These are phyloP conservation scores for Closterium sp. DNA, from an alignment of 139 green algal species.

Conservation along the genomic window DNA sequence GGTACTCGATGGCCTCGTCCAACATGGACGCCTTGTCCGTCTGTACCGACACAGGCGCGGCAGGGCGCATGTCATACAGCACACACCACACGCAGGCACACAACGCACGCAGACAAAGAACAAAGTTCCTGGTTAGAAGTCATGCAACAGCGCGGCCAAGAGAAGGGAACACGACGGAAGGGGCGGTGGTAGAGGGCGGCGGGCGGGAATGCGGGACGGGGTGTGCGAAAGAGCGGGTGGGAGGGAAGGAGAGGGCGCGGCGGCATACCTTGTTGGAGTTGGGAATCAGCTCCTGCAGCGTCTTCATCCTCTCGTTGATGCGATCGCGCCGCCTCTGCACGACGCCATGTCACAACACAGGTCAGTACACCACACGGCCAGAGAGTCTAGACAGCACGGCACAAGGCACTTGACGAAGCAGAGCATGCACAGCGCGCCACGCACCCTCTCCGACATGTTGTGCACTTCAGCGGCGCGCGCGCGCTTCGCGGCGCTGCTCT, in stretches of 20 bases:
- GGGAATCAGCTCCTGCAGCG: conserved; percentile 49
- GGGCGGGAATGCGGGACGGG: too few relatives aligned
- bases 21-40: conserved; percentile 52
- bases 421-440: neutral
- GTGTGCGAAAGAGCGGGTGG: neutral
- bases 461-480: conserved; percentile 45
- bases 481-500: conserved; percentile 35
- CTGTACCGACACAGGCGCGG: conserved; percentile 1
- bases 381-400: neutral
- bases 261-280: conserved; percentile 51
- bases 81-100: neutral
- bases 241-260: neutral
- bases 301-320: conserved; percentile 51
- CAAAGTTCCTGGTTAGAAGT: neutral
- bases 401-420: neutral
- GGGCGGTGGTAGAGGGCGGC: neutral
- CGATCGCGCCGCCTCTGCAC: conserved; percentile 41
- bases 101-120: neutral
- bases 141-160: neutral
- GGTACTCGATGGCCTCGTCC: conserved; percentile 52
- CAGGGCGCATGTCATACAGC: too few relatives aligned
- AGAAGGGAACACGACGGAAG: neutral
- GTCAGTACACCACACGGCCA: neutral
- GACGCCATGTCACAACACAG: neutral
- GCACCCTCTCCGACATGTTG: conserved; percentile 48